These are phyloP conservation scores for Salix suchowensis DNA, from an alignment of 345 rosid genomes.

Conservation along the genomic window DNA sequence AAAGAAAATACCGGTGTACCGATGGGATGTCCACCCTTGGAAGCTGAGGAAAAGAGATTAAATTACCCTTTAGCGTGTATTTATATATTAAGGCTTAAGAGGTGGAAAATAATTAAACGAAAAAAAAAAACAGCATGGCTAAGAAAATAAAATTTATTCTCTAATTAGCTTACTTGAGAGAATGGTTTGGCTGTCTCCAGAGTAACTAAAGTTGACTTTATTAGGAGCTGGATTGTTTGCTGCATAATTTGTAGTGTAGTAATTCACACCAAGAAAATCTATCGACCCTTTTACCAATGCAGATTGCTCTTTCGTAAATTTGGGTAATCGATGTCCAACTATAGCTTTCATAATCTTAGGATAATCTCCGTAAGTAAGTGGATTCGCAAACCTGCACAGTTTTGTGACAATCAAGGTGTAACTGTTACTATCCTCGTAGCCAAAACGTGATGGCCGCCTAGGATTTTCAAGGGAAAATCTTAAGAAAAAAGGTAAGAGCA, in stretches of 20 bases:
- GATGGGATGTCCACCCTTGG: conserved; percentile 32
- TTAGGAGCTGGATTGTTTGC: conserved; percentile 1
- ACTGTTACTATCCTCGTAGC: too few species aligned
- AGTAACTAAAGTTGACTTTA: conserved; percentile 20
- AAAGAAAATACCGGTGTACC: conserved; percentile 29
- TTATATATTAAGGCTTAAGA: too few species aligned
- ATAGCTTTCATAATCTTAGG: conserved; percentile 45
- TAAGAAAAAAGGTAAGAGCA: too few species aligned
- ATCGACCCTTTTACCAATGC: conserved; percentile 42
- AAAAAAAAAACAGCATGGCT: too few species aligned
- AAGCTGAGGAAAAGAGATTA: conserved; percentile 13
- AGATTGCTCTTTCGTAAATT: conserved; percentile 45
- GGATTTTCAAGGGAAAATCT: too few species aligned
- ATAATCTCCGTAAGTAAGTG: conserved; percentile 54
- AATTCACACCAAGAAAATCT: conserved; percentile 57
- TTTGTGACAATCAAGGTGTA: too few species aligned
- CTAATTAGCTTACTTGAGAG: neutral
- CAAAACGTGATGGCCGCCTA: too few species aligned
- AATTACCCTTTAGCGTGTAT: neutral
- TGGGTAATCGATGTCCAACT: conserved; percentile 51
- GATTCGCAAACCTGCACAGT: conserved; percentile 44
- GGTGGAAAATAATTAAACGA: neutral
- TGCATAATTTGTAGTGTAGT: conserved; percentile 46
- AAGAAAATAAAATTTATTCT: too few species aligned
- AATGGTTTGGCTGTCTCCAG: conserved; percentile 21